Conservation (phyloP, 2,329 filamentous ascomycete genomes). For the Hypoxylon rubiginosum region DNA sequence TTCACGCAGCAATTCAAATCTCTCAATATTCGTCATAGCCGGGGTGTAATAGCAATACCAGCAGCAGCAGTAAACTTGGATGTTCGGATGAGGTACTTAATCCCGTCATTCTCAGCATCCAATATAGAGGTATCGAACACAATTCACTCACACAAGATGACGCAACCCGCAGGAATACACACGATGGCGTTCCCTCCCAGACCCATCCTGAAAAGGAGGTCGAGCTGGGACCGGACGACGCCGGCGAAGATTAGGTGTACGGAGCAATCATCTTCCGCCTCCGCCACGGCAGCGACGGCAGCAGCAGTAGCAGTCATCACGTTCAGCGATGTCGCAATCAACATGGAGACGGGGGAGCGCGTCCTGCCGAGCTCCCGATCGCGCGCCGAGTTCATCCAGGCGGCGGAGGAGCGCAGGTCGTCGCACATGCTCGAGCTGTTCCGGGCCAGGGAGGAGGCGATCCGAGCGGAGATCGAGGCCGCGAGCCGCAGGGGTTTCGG, state of each 20-base stretch:
- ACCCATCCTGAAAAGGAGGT: background rate
- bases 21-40: too few relatives aligned
- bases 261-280: too few relatives aligned
- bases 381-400: conserved; percentile 14
- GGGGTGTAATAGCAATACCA: too few relatives aligned
- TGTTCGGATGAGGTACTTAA: too few relatives aligned
- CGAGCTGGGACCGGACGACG: background rate
- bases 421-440: conserved; percentile 10
- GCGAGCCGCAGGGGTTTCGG: too few relatives aligned
- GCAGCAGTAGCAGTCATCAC: background rate
- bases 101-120: too few relatives aligned
- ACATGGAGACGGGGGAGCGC: conserved; percentile 16
- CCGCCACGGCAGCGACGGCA: too few relatives aligned
- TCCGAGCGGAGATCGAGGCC: background rate
- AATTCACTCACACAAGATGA: too few relatives aligned
- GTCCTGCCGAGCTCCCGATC: conserved; percentile 8
- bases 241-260: background rate
- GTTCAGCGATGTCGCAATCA: conserved; percentile 18
- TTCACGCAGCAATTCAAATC: background rate
- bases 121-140: too few relatives aligned
- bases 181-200: background rate
- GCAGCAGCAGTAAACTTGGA: too few relatives aligned
- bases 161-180: background rate
- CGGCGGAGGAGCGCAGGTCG: background rate
- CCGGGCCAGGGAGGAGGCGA: background rate